Conservation (phyloP, 2,329 filamentous ascomycete genomes). For the Cladosporium sp. region DNA sequence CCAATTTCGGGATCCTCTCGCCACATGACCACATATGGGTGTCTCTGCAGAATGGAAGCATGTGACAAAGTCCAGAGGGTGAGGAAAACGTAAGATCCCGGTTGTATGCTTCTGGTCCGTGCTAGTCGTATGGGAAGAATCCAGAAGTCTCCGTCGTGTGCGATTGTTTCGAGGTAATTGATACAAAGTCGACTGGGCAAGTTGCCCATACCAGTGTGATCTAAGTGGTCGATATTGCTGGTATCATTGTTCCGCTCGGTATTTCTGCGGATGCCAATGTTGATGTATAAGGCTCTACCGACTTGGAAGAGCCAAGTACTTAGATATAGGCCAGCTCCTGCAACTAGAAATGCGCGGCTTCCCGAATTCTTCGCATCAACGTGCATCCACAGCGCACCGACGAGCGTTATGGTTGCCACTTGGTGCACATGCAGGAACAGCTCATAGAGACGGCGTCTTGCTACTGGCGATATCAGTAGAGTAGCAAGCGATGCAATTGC, state of each 20-base stretch:
- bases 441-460: background rate
- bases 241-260: no score
- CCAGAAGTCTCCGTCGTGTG: background rate
- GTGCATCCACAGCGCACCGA: background rate
- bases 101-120: background rate
- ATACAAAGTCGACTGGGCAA: background rate
- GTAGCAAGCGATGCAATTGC: background rate
- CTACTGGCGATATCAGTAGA: background rate
- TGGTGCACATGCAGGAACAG: background rate
- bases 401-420: background rate
- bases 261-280: background rate
- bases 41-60: background rate
- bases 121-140: background rate
- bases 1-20: background rate
- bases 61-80: background rate
- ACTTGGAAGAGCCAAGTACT: background rate
- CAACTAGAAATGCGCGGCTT: background rate
- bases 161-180: background rate
- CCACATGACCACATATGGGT: background rate
- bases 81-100: background rate
- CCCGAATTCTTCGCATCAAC: background rate
- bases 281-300: background rate
- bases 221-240: background rate
- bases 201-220: background rate
- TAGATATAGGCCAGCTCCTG: background rate